These are phyloP conservation scores for Colletotrichum australisinense DNA, from an alignment of 2,329 filamentous ascomycete genomes.

Conservation along the genomic window DNA sequence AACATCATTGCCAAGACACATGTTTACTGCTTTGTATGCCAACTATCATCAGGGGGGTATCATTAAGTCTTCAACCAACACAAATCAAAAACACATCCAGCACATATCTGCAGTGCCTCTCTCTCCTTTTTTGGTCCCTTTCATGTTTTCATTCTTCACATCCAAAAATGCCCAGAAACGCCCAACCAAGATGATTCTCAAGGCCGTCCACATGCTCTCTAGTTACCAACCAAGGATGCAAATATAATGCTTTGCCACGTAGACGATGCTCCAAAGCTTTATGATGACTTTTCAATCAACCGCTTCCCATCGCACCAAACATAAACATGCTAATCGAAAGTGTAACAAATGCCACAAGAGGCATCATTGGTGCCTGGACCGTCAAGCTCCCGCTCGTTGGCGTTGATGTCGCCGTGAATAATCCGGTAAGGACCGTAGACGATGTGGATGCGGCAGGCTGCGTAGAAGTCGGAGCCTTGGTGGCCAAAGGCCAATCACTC, in stretches of 20 bases:
- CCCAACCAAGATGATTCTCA: neutral
- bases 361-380: neutral
- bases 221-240: neutral
- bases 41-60: constrained; percentile 6
- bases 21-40: neutral
- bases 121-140: neutral
- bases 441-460: constrained; percentile 38
- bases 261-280: neutral
- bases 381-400: constrained; percentile 37
- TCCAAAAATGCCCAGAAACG: neutral
- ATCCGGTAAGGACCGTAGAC: constrained; percentile 42
- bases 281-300: neutral
- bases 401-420: constrained; percentile 50
- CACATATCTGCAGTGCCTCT: neutral
- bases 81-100: neutral
- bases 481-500: constrained; percentile 54
- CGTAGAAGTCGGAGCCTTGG: constrained; percentile 38
- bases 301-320: neutral
- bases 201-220: neutral
- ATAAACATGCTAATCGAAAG: constrained; percentile 33
- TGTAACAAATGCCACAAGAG: constrained; percentile 38
- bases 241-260: neutral
- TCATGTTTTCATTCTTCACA: neutral
- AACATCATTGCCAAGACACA: neutral
- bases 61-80: constrained; percentile 7